phyloP scores from a whole-genome alignment of 2,329 filamentous ascomycete genomes.

The Pestalotiopsis sp. region DNA sequence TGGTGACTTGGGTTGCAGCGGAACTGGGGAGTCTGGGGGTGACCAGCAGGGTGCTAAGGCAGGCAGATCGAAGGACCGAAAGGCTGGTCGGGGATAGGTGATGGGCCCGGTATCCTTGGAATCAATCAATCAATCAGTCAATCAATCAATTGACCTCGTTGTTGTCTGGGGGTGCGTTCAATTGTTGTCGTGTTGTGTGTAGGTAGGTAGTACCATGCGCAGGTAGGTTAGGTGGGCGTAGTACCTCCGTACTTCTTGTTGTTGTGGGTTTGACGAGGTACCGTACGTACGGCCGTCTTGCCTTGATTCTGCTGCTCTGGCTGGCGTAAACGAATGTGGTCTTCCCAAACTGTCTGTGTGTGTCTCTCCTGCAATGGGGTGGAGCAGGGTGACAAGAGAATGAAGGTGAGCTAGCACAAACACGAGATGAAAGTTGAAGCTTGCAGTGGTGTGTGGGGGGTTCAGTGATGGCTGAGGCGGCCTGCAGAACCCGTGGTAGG shows the following conservation, averaged over 20 bases:
- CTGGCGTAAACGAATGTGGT: not conserved
- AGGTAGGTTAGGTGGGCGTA: too few species aligned
- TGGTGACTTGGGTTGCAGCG: not conserved
- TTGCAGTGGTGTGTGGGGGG: slow-evolving; percentile 6
- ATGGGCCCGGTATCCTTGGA: not conserved
- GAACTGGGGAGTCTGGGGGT: not conserved
- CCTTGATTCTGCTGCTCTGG: not conserved
- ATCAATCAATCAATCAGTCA: too few species aligned
- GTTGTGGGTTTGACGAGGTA: not conserved
- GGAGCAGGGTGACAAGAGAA: slow-evolving; percentile 3
- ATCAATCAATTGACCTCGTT: not conserved
- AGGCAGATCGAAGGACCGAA: not conserved
- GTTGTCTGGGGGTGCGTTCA: not conserved
- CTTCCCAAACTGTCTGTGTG: not conserved
- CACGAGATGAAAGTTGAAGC: slow-evolving; percentile 6
- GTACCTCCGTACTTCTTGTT: too few species aligned
- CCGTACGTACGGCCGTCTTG: not conserved
- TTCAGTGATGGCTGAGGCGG: not conserved
- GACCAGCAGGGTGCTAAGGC: not conserved
- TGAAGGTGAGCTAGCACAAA: slow-evolving; percentile 6
- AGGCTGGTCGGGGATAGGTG: not conserved
- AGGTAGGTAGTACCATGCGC: too few species aligned
- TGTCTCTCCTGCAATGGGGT: slow-evolving; percentile 9
- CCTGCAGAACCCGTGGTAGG: not conserved
- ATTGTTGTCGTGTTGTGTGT: too few species aligned